Conservation (phyloP, 169 alveolate species). For the Plasmodium coatneyi region DNA sequence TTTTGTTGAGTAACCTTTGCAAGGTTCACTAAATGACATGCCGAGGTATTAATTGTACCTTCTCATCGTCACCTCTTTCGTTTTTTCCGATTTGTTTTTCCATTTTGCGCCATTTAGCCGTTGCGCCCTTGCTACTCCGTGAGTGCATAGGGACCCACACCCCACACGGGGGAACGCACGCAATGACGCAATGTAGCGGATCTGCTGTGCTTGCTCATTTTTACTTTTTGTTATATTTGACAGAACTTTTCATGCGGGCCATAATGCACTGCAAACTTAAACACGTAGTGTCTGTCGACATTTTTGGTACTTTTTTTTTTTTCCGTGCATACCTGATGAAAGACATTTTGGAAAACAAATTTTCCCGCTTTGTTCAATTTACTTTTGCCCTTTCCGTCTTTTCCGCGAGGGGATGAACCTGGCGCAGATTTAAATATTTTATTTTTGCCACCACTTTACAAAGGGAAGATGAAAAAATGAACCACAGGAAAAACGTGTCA, state of each 20-base stretch:
- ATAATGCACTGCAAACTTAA: background rate
- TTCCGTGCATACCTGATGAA: background rate
- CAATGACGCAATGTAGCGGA: background rate
- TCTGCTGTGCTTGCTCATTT: background rate
- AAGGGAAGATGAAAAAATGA: background rate
- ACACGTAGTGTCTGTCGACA: background rate
- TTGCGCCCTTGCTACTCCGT: background rate
- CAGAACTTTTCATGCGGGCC: background rate
- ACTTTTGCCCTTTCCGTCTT: background rate
- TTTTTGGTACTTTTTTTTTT: slow-evolving; percentile 5
- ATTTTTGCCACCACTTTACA: background rate
- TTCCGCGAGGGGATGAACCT: background rate
- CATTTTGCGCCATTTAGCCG: background rate
- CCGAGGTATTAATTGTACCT: background rate
- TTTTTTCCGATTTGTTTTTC: background rate
- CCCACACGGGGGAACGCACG: background rate
- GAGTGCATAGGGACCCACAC: background rate
- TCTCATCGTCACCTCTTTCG: background rate
- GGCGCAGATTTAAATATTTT: background rate
- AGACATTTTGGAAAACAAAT: background rate
- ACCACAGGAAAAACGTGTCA: background rate
- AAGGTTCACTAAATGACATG: background rate
- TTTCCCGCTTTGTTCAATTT: background rate
- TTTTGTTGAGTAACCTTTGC: background rate
- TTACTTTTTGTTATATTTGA: no score